Percentiles rank a stretch among this genome's conserved stretches.
Evolutionary conservation across 345 rosid genomes (phyloP).

Genomic region (Eucalyptus microcorys): DNA sequence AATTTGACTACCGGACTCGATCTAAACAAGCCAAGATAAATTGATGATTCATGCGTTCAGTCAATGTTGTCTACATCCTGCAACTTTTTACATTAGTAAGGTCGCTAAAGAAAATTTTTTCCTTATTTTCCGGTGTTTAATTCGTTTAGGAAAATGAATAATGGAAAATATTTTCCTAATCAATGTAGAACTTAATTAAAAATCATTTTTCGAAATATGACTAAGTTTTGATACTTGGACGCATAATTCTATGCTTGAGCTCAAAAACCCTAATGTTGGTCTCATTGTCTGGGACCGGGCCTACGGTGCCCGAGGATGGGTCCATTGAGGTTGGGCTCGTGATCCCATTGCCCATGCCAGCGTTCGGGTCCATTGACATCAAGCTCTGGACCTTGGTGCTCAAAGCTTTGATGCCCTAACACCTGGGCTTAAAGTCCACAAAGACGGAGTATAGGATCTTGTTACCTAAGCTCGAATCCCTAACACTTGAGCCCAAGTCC

Average conservation of each 20-base stretch:
- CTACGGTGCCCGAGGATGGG: background rate
- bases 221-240: rapidly evolving
- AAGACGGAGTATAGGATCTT: background rate
- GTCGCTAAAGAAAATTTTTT: background rate
- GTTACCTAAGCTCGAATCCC: background rate
- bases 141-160: too few species aligned
- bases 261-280: too few species aligned
- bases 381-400: background rate
- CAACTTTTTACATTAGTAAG: background rate
- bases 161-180: too few species aligned
- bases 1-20: background rate
- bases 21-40: background rate
- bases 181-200: too few species aligned
- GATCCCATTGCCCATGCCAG: background rate
- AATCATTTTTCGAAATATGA: too few species aligned
- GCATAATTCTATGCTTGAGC: background rate
- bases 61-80: background rate
- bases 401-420: background rate
- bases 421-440: background rate
- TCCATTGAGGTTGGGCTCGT: background rate
- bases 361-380: background rate
- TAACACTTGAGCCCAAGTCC: background rate
- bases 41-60: background rate
- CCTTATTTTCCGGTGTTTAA: background rate
- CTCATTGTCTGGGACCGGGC: too few species aligned